Conservation (phyloP, 2,329 filamentous ascomycete species). For the Fusarium metavorans region DNA sequence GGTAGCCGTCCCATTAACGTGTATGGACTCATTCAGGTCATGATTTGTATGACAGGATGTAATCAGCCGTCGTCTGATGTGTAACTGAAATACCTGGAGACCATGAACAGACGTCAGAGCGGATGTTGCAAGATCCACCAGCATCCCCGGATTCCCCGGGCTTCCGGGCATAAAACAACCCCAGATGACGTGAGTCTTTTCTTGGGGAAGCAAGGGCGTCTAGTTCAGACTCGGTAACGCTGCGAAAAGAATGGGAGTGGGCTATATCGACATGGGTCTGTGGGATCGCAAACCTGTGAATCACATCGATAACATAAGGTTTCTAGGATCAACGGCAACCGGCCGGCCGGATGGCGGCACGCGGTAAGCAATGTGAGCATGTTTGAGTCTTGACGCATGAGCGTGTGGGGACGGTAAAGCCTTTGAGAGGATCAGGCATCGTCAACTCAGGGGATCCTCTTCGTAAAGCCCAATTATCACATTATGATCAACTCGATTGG, state of each 20-base stretch:
- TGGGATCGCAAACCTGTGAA: background rate
- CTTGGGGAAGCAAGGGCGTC: background rate
- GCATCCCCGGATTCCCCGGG: constrained; percentile 1
- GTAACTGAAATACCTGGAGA: background rate
- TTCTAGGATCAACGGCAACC: background rate
- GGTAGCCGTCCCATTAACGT: background rate
- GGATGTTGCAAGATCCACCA: background rate
- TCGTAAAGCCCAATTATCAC: background rate
- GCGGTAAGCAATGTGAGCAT: background rate
- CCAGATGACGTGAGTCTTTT: constrained; percentile 5
- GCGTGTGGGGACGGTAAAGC: background rate
- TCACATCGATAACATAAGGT: background rate
- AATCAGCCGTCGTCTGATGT: background rate
- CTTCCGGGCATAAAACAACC: background rate
- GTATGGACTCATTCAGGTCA: background rate
- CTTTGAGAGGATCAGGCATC: background rate
- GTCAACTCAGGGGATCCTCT: background rate
- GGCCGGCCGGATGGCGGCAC: background rate
- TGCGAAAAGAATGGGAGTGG: background rate
- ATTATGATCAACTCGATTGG: background rate
- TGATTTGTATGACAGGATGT: background rate
- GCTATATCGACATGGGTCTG: background rate
- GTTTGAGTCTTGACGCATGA: background rate
- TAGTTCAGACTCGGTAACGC: background rate
- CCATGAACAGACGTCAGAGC: background rate